These are phyloP conservation scores for Linnemannia schmuckeri DNA, from an alignment of 192 early-diverging fungal species.

Conservation along the genomic window DNA sequence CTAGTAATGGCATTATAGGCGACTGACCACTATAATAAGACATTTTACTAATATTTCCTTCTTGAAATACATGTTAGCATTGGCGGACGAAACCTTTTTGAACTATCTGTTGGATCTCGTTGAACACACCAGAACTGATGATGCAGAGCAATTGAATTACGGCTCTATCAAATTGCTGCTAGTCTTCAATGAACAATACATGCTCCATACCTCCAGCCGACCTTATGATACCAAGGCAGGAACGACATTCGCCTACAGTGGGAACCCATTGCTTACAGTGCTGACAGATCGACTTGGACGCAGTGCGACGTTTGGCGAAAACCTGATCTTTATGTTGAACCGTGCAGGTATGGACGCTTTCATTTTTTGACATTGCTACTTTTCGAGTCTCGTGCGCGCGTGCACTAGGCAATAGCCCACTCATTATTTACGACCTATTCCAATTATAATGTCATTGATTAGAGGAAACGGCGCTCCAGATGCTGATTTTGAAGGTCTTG, in stretches of 20 bases:
- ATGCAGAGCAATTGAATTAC: slow-evolving; percentile 68
- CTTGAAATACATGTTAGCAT: slow-evolving; percentile 40
- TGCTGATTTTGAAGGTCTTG: slow-evolving; percentile 79
- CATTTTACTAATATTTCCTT: neutral
- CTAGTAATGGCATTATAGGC: neutral
- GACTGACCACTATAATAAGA: neutral
- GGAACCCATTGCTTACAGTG: slow-evolving; percentile 64
- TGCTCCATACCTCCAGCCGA: slow-evolving; percentile 57
- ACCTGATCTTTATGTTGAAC: slow-evolving; percentile 93
- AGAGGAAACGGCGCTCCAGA: slow-evolving; percentile 67
- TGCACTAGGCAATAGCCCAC: neutral
- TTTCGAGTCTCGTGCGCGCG: neutral
- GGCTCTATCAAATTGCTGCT: slow-evolving; percentile 66
- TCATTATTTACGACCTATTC: neutral
- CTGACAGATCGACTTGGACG: slow-evolving; percentile 63
- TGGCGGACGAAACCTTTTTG: slow-evolving; percentile 61
- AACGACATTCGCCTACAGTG: neutral
- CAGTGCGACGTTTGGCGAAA: slow-evolving; percentile 88
- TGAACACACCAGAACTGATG: slow-evolving; percentile 66
- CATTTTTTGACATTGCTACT: neutral
- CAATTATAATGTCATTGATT: neutral
- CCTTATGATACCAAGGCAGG: neutral
- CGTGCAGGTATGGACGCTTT: slow-evolving; percentile 71
- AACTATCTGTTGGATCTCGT: slow-evolving; percentile 69
- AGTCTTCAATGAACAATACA: slow-evolving; percentile 80